These are phyloP conservation scores for Parasitella parasitica DNA, from an alignment of 371 early-diverging fungal genomes.

Conservation along the genomic window DNA sequence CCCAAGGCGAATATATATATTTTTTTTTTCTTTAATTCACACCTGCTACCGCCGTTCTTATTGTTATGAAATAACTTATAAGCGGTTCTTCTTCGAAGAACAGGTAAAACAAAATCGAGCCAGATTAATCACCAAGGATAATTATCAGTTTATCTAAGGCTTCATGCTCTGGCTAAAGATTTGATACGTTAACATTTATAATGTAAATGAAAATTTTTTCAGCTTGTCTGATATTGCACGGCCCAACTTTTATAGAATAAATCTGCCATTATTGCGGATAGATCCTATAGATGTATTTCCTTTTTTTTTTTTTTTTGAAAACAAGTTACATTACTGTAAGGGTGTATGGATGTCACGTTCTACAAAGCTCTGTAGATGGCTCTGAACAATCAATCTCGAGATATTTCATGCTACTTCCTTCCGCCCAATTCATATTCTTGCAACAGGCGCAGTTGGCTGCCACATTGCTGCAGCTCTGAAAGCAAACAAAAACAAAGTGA, in stretches of 20 bases:
- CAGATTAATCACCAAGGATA: conserved; percentile 40
- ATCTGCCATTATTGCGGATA: too few species aligned
- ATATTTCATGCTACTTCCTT: too few species aligned
- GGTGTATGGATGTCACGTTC: too few species aligned
- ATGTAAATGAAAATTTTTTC: not conserved
- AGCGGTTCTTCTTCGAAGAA: conserved; percentile 34
- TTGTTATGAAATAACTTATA: conserved; percentile 9
- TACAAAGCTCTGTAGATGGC: too few species aligned
- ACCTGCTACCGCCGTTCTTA: conserved; percentile 40
- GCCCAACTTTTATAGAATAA: too few species aligned
- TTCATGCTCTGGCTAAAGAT: conserved; percentile 42
- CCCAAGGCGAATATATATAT: not conserved
- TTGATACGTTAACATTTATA: not conserved
- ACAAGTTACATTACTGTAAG: too few species aligned
- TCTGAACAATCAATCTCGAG: too few species aligned
- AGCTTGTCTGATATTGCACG: too few species aligned
- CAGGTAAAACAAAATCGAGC: conserved; percentile 32
- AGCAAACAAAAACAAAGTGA: conserved; percentile 27
- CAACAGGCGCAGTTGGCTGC: conserved; percentile 50
- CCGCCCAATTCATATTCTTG: conserved; percentile 34
- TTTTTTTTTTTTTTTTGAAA: not conserved
- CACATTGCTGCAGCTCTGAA: conserved; percentile 33
- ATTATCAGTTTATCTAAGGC: conserved; percentile 34
- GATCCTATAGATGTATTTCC: not conserved
- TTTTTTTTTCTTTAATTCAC: conserved; percentile 18